These are phyloP conservation scores for Casuarina equisetifolia DNA, from an alignment of 306 rosid genomes.

Conservation along the genomic window DNA sequence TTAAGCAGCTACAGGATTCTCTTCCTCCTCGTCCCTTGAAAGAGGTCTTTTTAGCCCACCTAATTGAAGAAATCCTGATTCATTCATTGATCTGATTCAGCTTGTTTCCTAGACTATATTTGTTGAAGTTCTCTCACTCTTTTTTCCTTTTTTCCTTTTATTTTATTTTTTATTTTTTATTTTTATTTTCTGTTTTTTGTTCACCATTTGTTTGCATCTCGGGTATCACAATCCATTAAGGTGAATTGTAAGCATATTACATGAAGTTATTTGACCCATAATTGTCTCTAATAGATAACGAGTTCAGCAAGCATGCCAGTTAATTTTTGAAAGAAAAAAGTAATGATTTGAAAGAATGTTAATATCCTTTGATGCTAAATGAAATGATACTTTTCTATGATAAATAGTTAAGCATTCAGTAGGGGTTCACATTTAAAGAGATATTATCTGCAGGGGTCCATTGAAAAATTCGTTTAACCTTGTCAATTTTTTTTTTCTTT, in stretches of 20 bases:
- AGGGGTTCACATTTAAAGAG: too few relatives aligned
- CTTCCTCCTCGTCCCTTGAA: constrained; percentile 94
- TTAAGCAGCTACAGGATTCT: constrained; percentile 92
- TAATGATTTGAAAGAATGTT: neutral
- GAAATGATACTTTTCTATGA: too few relatives aligned
- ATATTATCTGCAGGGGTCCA: too few relatives aligned
- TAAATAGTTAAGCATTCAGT: too few relatives aligned
- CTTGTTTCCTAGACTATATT: neutral
- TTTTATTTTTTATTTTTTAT: too few relatives aligned
- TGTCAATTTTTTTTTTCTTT: too few relatives aligned
- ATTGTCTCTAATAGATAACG: neutral
- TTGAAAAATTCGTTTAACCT: too few relatives aligned
- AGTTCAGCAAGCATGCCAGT: neutral
- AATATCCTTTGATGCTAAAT: neutral
- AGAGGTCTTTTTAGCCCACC: constrained; percentile 51
- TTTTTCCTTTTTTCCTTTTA: neutral
- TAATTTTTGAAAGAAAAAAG: neutral
- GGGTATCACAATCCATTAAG: neutral
- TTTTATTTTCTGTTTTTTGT: neutral
- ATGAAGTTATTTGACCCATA: neutral
- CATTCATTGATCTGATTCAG: neutral
- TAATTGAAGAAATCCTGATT: neutral
- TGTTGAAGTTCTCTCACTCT: neutral
- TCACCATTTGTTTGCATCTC: neutral
- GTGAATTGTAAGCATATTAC: neutral